Base-by-base conservation (phyloP, 2,329 filamentous ascomycete species). In the Penicillium hordei region DNA sequence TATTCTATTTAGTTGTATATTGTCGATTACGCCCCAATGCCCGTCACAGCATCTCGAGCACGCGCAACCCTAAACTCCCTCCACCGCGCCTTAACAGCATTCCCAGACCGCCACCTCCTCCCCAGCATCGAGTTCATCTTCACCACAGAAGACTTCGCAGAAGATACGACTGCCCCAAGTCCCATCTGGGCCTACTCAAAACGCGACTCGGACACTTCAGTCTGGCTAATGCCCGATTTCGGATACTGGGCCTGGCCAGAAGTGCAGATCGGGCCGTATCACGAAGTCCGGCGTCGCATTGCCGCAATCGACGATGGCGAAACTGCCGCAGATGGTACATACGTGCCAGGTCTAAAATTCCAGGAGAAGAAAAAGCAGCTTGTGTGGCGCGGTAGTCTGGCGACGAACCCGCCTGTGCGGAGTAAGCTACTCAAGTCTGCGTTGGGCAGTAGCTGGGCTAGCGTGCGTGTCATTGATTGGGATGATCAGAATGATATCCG, bases 221-320 rank as follows among this genome's bases (percentile, higher is more conserved):
- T 74, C 43, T 83, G 81, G 81, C 68, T 83, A 21, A 82, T 83
- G 68, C 81, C 81, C 0, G 81, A 83, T 62, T 83, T 83, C 61
- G 81, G 79, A 34, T 82, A 80, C 70, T 83, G 79, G 78, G 73
- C 77, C 9, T 82, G 79, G 80, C 80, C 80, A 2, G 79, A 81
- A 57, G 76, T 78, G 19, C 73, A 75, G 57, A 75, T 78, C 23
- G 76, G 78, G 2, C 68, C 76, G 5, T 79, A 80, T 65, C 69
- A 72, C n/a, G 76, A 79, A 55, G 72, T 79, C 31, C 71, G 75
- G 5, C 65, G 65, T 6, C 73, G 71, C 15, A 77, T 78, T 34
- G 68, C 67, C 0, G 65, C 69, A 2, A 67, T 77, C 5, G 76
- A 78, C 52, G 64, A 74, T n/a, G 71, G 71, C 3, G 58, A 60